Percentiles rank a stretch among this genome's conserved stretches.
These are phyloP conservation scores for Monascus purpureus DNA, from an alignment of 495 filamentous ascomycete species.

Conservation along the genomic window DNA sequence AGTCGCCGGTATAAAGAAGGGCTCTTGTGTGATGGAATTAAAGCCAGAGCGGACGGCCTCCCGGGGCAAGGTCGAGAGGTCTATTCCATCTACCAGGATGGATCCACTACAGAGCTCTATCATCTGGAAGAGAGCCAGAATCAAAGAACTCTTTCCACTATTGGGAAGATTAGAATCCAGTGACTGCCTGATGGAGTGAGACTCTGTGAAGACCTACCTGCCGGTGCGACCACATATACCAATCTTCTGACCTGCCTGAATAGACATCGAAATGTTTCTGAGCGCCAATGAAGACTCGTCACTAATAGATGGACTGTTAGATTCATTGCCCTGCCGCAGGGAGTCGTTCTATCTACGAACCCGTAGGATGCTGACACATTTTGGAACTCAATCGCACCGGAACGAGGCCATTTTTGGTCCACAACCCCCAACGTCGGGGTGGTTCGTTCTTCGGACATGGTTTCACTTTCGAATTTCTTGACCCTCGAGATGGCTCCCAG, in stretches of 20 bases:
- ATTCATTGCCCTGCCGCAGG: too few species aligned
- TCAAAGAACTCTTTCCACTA: too few species aligned
- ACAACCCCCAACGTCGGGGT: too few species aligned
- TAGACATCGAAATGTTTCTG: conserved; percentile 32
- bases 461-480: conserved; percentile 40
- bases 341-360: conserved; percentile 9
- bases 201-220: conserved; percentile 26
- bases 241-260: conserved; percentile 43
- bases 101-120: too few species aligned
- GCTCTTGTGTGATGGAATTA: too few species aligned
- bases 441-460: conserved; percentile 24
- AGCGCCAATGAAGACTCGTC: conserved; percentile 20
- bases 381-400: conserved; percentile 38
- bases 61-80: too few species aligned
- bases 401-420: conserved; percentile 33
- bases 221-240: conserved; percentile 38
- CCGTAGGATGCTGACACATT: conserved; percentile 26
- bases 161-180: too few species aligned
- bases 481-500: conserved; percentile 47
- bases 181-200: too few species aligned
- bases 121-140: too few species aligned
- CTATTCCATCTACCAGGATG: too few species aligned
- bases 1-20: too few species aligned
- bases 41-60: too few species aligned
- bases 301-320: background rate